Evolutionary conservation across 2,329 filamentous ascomycete genomes (phyloP), one percentile per base, ranked within the genome.

Genomic region (Arthrobotrys pseudoclavata): DNA sequence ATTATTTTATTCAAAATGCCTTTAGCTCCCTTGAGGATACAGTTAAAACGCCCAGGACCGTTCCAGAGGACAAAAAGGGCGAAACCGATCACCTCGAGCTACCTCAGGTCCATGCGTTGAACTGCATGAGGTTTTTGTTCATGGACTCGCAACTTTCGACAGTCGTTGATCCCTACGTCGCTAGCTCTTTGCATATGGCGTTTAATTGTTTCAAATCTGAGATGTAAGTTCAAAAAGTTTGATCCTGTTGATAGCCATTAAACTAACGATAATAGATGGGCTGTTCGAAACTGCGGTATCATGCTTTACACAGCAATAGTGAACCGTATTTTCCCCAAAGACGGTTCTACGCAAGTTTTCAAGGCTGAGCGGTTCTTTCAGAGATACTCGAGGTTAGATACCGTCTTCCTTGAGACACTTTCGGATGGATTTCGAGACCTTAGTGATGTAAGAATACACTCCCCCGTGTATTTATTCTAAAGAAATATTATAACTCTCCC

Each of bases 81-180:
- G 55, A 26, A 22, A 50, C 24, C 29, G 79, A 86, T 76, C 85
- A 88, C 60, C 84, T 87, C 31, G 86, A 91, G 47, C 85, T 98
- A 3, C 91, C 94, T 0, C 95, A 99, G 83, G 96, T 99, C 0
- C 96, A 99, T 83, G 94, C 96, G 0, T 88, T 97, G 82, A 99
- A 99, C 83, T 97, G 92, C 77, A 85, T 99, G 71, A 96, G 96
- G 82, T 94, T 97, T 79, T 91, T 97, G 1, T 96, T 97, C 84
- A 95, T 92, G 71, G 94, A 91, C 80, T 93, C 93, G 0, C 89
- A 89, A 61, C 86, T 98, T 13, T 87, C 92, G 29, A 89, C 89
- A 69, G 87, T 88, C 66, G 92, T 93, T 0, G 93, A 97, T 81
- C 86, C 86, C 0, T 91, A 94, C 80, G 86, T 97, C 6, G 90